Conservation (phyloP, 345 rosid genomes). For the Aquilaria malaccensis region DNA sequence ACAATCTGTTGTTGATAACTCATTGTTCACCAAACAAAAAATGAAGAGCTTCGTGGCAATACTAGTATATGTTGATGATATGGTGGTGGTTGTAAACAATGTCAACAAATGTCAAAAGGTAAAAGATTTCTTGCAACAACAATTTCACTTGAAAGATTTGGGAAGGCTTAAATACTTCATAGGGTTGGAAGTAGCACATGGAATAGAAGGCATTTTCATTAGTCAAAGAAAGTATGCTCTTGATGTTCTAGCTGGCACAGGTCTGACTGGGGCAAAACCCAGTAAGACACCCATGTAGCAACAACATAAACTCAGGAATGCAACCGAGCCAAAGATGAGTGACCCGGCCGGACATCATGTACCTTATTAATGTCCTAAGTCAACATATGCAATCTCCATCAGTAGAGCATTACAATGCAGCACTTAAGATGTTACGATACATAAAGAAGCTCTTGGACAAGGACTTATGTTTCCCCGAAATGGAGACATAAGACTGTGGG, state of each 20-base stretch:
- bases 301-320: too few species aligned
- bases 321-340: not conserved
- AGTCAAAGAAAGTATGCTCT: constrained; percentile 2
- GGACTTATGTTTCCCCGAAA: not conserved
- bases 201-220: not conserved
- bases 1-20: not conserved
- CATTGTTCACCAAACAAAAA: not conserved
- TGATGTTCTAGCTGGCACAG: constrained; percentile 3
- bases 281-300: too few species aligned
- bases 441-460: not conserved
- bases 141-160: constrained; percentile 8
- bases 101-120: not conserved
- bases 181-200: constrained; percentile 3
- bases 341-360: not conserved
- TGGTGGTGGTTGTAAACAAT: not conserved
- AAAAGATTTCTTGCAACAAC: not conserved
- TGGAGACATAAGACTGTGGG: not conserved
- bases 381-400: not conserved
- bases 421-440: not conserved
- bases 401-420: not conserved
- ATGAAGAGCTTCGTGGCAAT: not conserved
- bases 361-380: not conserved
- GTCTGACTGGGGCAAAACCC: too few species aligned
- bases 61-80: constrained; percentile 8
- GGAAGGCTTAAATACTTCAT: constrained; percentile 7